Evolutionary conservation across 1,284 basidiomycete genomes (phyloP).

Genomic region (Psilocybe mexicana): DNA sequence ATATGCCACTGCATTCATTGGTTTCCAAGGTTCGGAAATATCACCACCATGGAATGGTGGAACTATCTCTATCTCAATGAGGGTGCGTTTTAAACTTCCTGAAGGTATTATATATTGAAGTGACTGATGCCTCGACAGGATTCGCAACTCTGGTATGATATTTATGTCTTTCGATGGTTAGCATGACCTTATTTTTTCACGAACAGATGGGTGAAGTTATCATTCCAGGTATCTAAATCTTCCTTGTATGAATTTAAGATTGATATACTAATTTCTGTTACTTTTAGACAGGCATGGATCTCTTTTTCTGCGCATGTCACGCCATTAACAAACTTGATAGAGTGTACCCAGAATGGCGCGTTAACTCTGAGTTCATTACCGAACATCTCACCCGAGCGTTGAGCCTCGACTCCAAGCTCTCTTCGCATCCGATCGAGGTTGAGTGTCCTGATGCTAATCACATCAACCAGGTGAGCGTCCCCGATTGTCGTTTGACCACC

Average conservation of each 20-base stretch:
- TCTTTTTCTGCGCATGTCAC: neutral
- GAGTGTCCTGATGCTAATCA: slow-evolving; percentile 86
- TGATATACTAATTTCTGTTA: slow-evolving; percentile 6
- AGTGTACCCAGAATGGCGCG: slow-evolving; percentile 78
- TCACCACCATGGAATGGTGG: slow-evolving; percentile 95
- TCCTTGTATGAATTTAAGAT: slow-evolving; percentile 6
- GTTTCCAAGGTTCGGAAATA: slow-evolving; percentile 69
- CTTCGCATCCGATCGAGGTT: slow-evolving; percentile 95
- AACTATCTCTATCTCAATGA: slow-evolving; percentile 87
- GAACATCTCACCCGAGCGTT: slow-evolving; percentile 69
- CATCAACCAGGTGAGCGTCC: slow-evolving; percentile 66
- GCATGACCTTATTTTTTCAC: slow-evolving; percentile 2
- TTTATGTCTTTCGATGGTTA: slow-evolving; percentile 3
- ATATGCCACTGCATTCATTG: neutral
- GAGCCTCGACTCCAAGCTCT: slow-evolving; percentile 84
- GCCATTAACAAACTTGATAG: slow-evolving; percentile 35
- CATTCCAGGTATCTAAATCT: slow-evolving; percentile 46
- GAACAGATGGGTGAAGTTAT: slow-evolving; percentile 88
- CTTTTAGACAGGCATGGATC: slow-evolving; percentile 46
- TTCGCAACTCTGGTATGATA: slow-evolving; percentile 78
- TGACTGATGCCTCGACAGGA: slow-evolving; percentile 46
- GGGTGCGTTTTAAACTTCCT: slow-evolving; percentile 39
- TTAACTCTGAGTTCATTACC: slow-evolving; percentile 69
- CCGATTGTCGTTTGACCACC: neutral
- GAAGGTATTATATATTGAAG: neutral